Conservation (phyloP, 805 yeast species). For the Blastobotrys robertii region DNA sequence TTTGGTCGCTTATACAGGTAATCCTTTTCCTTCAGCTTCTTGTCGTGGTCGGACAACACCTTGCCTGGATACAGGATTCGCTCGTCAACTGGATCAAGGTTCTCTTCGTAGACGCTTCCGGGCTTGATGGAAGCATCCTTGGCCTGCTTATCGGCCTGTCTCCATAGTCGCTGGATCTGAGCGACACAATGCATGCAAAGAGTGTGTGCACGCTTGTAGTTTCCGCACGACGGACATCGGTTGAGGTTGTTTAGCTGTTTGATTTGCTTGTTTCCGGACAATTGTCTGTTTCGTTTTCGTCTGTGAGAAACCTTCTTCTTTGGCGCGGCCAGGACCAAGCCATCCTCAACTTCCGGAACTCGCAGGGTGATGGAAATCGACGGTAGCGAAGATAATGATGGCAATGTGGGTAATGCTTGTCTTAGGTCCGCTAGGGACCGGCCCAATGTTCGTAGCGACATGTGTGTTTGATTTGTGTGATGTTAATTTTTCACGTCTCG, state of each 20-base stretch:
- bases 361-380: not conserved
- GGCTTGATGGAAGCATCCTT: constrained; percentile 10
- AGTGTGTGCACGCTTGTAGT: constrained; percentile 79
- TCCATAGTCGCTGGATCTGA: constrained; percentile 72
- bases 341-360: constrained; percentile 37
- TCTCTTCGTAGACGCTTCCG: constrained; percentile 18
- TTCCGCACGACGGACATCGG: constrained; percentile 94
- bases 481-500: too few species aligned
- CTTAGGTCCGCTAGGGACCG: too few species aligned
- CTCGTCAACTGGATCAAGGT: constrained; percentile 48
- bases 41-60: constrained; percentile 36
- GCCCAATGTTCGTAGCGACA: too few species aligned
- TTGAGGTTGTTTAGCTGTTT: constrained; percentile 67
- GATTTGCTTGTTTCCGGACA: constrained; percentile 74
- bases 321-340: constrained; percentile 82
- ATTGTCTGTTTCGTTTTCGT: constrained; percentile 73
- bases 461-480: too few species aligned
- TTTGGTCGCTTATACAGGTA: constrained; percentile 47
- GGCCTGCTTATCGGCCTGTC: constrained; percentile 20
- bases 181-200: constrained; percentile 88
- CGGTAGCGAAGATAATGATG: too few species aligned
- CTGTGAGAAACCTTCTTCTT: constrained; percentile 86
- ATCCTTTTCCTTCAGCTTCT: constrained; percentile 42
- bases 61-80: constrained; percentile 68
- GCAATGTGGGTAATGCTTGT: too few species aligned